Percentiles rank a stretch among this genome's conserved stretches.
phyloP scores from a whole-genome alignment of 805 yeast genomes.

The Candida morakotiae region DNA sequence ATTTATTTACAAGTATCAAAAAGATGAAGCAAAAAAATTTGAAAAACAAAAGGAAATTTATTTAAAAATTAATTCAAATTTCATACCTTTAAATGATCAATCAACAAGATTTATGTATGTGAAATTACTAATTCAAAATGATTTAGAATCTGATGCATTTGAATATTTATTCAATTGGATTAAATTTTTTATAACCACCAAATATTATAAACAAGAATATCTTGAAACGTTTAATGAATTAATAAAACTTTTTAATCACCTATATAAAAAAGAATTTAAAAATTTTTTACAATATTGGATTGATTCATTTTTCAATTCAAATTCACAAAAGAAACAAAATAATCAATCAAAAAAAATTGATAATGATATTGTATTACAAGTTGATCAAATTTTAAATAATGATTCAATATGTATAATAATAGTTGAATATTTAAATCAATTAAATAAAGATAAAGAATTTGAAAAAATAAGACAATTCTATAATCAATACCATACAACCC shows the following conservation, averaged over 20 bases:
- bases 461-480: constrained; percentile 21
- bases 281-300: neutral
- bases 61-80: constrained; percentile 44
- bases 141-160: constrained; percentile 16
- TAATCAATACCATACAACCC: constrained; percentile 22
- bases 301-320: constrained; percentile 2
- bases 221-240: constrained; percentile 12
- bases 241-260: neutral
- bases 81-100: constrained; percentile 29
- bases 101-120: constrained; percentile 22
- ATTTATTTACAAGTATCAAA: constrained; percentile 39
- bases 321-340: constrained; percentile 7
- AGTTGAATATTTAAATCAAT: constrained; percentile 26
- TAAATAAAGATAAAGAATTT: constrained; percentile 16
- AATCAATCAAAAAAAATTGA: neutral
- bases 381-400: constrained; percentile 35
- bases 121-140: constrained; percentile 16
- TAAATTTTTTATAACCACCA: constrained; percentile 19
- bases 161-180: constrained; percentile 25
- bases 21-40: constrained; percentile 14
- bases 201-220: constrained; percentile 17
- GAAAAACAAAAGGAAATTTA: constrained; percentile 42
- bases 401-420: constrained; percentile 36
- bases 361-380: constrained; percentile 6
- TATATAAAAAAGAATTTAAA: neutral